Evolutionary conservation across 495 filamentous ascomycete genomes (phyloP), one percentile per base, ranked within the genome.

Genomic region (Lindgomyces ingoldianus): DNA sequence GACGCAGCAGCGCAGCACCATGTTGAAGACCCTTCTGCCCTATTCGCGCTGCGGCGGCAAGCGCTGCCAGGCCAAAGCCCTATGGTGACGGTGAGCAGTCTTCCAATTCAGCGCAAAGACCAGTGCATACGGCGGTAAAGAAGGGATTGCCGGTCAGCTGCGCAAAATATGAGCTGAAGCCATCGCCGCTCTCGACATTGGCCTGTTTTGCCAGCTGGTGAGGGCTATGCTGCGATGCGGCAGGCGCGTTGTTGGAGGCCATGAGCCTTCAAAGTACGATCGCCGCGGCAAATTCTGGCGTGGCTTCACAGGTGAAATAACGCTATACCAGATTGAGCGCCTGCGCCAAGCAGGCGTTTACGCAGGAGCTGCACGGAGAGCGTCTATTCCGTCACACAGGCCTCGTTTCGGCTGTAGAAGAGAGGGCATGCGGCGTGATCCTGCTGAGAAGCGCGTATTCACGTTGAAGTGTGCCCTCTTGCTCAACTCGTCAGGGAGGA

Each of bases 1-100:
- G 85, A 42, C 89, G 89, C 55, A 96, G 75, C 57, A 96, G 82
- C 41, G 79, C 79, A 24, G 86, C 86, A 51, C 85, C 85, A 72
- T 85, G 80, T 56, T 89, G 86, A 59, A 87, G 62, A 22, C 87
- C 88, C 68, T 85, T 85, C 47, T 93, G 92, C 18, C 86, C 88
- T 57, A 92, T 81, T 0, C 89, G 88, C 52, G 89, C 78, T 36
- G 83, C 86, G 36, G 91, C 89, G 53, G 90, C 94, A 29, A 98
- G 81, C 22, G 86, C 90, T 67, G 91, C 93, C 24, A 98, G 89
- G 62, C 95, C 95, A 58, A 97, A 85, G 55, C 86, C 86, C 85
- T 87, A 71, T 61, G 21, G 57, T 51, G 49, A 49, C 12, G 14
- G 55, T 61, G 25, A 67, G 52, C 59, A 62, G 16, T 25, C 25